Evolutionary conservation across 208 protist species (phyloP).

Genomic region (Angomonas ambiguus): DNA sequence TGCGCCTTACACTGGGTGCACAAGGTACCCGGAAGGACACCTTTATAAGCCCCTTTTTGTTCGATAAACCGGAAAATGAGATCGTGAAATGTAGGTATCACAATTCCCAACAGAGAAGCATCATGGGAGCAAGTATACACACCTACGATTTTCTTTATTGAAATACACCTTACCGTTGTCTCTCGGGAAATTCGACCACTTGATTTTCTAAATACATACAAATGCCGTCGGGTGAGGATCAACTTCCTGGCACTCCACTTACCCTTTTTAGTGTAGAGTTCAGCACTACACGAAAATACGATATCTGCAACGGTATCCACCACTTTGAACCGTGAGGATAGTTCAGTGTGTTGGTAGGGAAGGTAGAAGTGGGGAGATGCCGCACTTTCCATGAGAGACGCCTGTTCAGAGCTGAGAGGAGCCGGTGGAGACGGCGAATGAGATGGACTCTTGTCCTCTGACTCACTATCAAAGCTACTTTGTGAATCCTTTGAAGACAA

Average conservation of each 20-base stretch:
- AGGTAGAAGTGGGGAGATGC: conserved; percentile 39
- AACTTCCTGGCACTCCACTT: conserved; percentile 44
- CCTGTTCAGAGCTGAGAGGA: background rate
- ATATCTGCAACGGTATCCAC: conserved; percentile 34
- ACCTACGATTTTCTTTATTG: conserved; percentile 42
- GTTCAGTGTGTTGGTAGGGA: conserved; percentile 22
- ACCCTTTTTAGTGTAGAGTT: conserved; percentile 53
- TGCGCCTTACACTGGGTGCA: conserved; percentile 60
- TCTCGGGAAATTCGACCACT: conserved; percentile 9
- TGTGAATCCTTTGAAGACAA: too few relatives aligned
- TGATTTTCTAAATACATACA: conserved; percentile 48
- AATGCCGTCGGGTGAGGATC: conserved; percentile 33
- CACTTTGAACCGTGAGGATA: conserved; percentile 31
- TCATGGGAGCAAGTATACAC: conserved; percentile 44
- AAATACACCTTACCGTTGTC: conserved; percentile 39
- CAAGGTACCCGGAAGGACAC: conserved; percentile 26
- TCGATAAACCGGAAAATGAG: conserved; percentile 37
- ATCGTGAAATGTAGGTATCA: conserved; percentile 65
- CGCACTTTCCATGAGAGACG: conserved; percentile 17
- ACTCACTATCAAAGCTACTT: too few relatives aligned
- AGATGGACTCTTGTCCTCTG: background rate
- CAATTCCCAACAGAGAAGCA: conserved; percentile 28
- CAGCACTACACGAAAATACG: conserved; percentile 51
- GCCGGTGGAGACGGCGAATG: background rate
- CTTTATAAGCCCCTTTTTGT: conserved; percentile 21